Conservation (phyloP, 2,329 filamentous ascomycete species). For the Elsinoe fawcettii region DNA sequence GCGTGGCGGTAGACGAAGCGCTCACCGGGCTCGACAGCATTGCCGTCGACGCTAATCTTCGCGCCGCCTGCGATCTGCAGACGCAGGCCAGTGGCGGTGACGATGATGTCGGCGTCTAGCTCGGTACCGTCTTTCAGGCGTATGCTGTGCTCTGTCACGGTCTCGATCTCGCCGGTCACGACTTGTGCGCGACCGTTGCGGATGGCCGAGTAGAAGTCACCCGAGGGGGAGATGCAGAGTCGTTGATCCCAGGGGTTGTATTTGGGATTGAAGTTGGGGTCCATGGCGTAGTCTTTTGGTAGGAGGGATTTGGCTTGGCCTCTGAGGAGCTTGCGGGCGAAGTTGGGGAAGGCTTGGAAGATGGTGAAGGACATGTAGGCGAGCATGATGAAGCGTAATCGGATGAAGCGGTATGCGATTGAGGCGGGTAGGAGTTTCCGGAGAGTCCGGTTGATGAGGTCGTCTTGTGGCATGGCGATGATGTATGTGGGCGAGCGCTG, state of each 20-base stretch:
- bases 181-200: constrained; percentile 45
- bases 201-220: constrained; percentile 51
- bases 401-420: constrained; percentile 26
- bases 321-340: constrained; percentile 31
- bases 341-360: constrained; percentile 28
- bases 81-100: constrained; percentile 58
- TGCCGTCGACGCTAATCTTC: constrained; percentile 45
- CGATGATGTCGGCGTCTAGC: constrained; percentile 53
- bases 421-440: constrained; percentile 31
- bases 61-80: constrained; percentile 49
- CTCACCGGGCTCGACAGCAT: constrained; percentile 36
- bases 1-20: constrained; percentile 54
- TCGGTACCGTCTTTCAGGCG: constrained; percentile 37
- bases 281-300: constrained; percentile 37
- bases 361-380: constrained; percentile 30
- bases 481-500: constrained; percentile 72
- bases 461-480: constrained; percentile 43
- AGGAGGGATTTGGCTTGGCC: constrained; percentile 40
- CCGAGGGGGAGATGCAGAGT: constrained; percentile 59
- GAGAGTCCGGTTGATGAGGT: constrained; percentile 28
- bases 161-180: constrained; percentile 49
- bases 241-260: constrained; percentile 61
- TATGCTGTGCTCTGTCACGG: constrained; percentile 44
- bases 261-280: constrained; percentile 40
- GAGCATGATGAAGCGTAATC: constrained; percentile 30